phyloP scores from a whole-genome alignment of 306 rosid genomes.

The Malus sieversii region DNA sequence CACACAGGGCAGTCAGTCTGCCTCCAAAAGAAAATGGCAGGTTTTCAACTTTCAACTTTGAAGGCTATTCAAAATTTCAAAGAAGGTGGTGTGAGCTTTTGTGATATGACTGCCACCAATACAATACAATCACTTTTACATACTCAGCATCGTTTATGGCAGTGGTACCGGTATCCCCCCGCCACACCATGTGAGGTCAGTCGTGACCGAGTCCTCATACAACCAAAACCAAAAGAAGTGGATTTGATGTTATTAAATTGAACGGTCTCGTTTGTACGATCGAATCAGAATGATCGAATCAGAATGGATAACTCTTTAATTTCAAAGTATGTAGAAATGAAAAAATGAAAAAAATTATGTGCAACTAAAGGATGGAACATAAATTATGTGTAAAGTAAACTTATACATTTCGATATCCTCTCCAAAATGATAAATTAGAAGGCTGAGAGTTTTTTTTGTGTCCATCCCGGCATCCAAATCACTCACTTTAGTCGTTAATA shows the following conservation, averaged over 20 bases:
- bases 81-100: not conserved
- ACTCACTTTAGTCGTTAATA: too few relatives aligned
- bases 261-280: not conserved
- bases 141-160: not conserved
- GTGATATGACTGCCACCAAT: slow-evolving; percentile 46
- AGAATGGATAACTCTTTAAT: not conserved
- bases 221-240: too few relatives aligned
- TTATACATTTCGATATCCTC: too few relatives aligned
- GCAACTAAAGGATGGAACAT: too few relatives aligned
- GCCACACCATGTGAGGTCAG: slow-evolving; percentile 1
- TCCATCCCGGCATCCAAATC: too few relatives aligned
- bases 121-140: not conserved
- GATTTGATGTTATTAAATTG: not conserved
- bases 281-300: not conserved
- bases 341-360: too few relatives aligned
- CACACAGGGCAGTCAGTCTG: too few relatives aligned
- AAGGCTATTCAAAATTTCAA: not conserved
- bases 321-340: not conserved
- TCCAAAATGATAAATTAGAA: too few relatives aligned
- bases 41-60: not conserved
- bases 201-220: not conserved
- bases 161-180: not conserved
- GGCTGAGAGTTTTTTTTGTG: too few relatives aligned
- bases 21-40: not conserved
- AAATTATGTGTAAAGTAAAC: not conserved